phyloP scores from a whole-genome alignment of 1,139 yeast genomes.

The Taiozyma sp. region DNA sequence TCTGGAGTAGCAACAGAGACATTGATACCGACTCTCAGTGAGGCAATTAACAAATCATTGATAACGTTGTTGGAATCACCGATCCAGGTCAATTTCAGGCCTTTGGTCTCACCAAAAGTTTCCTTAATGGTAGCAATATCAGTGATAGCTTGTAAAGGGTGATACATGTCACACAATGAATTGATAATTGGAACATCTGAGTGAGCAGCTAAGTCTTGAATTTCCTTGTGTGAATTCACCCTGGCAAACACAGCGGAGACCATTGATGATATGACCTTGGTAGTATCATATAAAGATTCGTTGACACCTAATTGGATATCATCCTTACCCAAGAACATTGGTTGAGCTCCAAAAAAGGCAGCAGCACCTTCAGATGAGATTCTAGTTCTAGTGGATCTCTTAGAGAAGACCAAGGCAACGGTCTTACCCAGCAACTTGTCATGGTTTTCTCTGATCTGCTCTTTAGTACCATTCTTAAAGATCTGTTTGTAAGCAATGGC shows the following conservation, averaged over 20 bases:
- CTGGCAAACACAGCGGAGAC: constrained; percentile 95
- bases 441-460: constrained; percentile 43
- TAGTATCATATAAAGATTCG: constrained; percentile 83
- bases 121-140: constrained; percentile 86
- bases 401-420: constrained; percentile 78
- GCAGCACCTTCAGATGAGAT: constrained; percentile 95
- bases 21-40: constrained; percentile 78
- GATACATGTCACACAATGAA: constrained; percentile 88
- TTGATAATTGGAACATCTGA: constrained; percentile 90
- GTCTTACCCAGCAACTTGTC: constrained; percentile 71
- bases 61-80: constrained; percentile 97
- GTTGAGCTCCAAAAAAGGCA: constrained; percentile 89
- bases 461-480: constrained; percentile 44
- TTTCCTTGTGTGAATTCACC: constrained; percentile 81
- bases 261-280: constrained; percentile 91
- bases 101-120: constrained; percentile 46
- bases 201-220: constrained; percentile 65
- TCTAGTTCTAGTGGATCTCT: constrained; percentile 93
- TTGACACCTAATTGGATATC: constrained; percentile 96
- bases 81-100: constrained; percentile 84
- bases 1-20: constrained; percentile 82
- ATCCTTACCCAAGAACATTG: constrained; percentile 94
- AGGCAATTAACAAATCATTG: constrained; percentile 90
- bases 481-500: constrained; percentile 58
- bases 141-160: constrained; percentile 93